These are phyloP conservation scores for Baeospora myosura DNA, from an alignment of 1,284 basidiomycete genomes.

Conservation along the genomic window DNA sequence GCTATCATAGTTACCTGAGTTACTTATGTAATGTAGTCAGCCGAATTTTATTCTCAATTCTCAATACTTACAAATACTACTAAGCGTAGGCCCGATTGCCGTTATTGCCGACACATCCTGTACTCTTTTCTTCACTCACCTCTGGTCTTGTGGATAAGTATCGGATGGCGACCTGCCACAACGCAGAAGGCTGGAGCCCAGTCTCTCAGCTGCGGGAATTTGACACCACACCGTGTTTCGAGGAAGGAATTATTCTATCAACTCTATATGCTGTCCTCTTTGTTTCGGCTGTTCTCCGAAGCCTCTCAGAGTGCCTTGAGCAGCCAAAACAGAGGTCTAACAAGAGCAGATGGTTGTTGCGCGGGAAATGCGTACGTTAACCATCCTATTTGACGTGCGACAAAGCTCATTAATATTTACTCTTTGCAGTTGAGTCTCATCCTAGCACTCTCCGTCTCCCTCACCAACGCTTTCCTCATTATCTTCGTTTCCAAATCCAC, in stretches of 20 bases:
- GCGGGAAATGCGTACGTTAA: slow-evolving; percentile 55
- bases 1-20: too few relatives aligned
- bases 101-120: too few relatives aligned
- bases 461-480: slow-evolving; percentile 31
- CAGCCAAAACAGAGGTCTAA: slow-evolving; percentile 23
- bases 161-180: slow-evolving; percentile 43
- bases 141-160: too few relatives aligned
- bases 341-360: slow-evolving; percentile 44
- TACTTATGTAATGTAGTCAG: too few relatives aligned
- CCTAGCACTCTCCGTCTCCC: slow-evolving; percentile 34
- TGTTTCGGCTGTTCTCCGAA: slow-evolving; percentile 32
- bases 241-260: slow-evolving; percentile 63
- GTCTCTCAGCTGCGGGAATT: slow-evolving; percentile 59
- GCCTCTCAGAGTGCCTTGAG: slow-evolving; percentile 22
- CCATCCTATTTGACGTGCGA: background rate
- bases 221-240: slow-evolving; percentile 81
- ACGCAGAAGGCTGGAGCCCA: slow-evolving; percentile 57
- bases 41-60: too few relatives aligned
- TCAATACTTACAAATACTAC: too few relatives aligned
- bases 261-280: slow-evolving; percentile 44
- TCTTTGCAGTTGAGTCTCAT: slow-evolving; percentile 36
- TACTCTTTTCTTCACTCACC: too few relatives aligned
- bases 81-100: too few relatives aligned
- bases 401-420: slow-evolving; percentile 6
- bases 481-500: slow-evolving; percentile 27